Conservation (phyloP, 2,329 filamentous ascomycete species). For the Periconia macrospinosa region DNA sequence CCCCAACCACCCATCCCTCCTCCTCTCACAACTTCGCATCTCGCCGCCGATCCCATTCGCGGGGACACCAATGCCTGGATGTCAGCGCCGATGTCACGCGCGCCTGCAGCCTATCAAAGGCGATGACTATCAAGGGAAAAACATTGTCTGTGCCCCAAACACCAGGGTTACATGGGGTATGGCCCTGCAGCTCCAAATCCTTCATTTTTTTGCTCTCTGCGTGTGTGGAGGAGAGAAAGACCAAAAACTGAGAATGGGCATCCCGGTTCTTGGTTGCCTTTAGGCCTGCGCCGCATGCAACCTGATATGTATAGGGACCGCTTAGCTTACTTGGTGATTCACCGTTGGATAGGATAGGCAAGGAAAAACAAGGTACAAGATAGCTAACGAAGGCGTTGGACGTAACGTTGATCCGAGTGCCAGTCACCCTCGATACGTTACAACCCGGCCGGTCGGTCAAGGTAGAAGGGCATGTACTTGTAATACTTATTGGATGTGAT, state of each 20-base stretch:
- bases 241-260: neutral
- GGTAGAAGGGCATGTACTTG: no score
- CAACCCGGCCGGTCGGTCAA: no score
- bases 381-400: neutral
- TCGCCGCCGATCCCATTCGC: conserved; percentile 3
- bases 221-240: no score
- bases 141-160: conserved; percentile 1
- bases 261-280: neutral
- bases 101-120: conserved; percentile 1
- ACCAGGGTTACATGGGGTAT: conserved; percentile 3
- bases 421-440: no score
- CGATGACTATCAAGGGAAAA: no score
- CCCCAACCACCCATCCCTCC: no score
- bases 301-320: neutral
- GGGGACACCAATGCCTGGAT: neutral
- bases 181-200: no score
- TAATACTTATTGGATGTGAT: neutral
- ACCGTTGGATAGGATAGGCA: neutral
- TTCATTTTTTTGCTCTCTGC: neutral
- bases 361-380: neutral
- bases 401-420: neutral
- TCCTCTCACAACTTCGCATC: neutral
- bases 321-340: neutral
- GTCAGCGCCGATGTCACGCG: neutral
- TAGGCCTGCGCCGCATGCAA: neutral